Base-by-base conservation (phyloP, 1,284 basidiomycete genomes). In the Trametes hirsuta region DNA sequence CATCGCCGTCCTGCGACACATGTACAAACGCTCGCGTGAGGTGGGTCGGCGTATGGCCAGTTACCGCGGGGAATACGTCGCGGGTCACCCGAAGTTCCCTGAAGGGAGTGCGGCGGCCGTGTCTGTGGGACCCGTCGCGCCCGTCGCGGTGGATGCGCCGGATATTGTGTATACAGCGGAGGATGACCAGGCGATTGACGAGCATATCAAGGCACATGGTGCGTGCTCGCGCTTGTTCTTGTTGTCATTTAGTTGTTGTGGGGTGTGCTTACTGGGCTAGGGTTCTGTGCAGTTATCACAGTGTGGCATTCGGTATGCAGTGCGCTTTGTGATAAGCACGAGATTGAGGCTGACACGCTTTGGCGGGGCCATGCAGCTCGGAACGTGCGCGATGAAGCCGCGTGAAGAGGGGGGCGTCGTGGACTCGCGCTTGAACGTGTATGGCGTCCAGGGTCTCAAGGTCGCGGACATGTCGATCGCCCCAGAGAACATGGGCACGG, bases 351-450 rank as follows among this genome's bases (percentile, higher is more conserved):
- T 37, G 21, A 47, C 2, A 37, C 39, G 40, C n/a, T 18, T 4
- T 50, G 2, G 14, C 21, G 30, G 30, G 30, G 8, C 12, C 14
- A 4, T 42, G 12, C 58, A 85, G 84, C 75, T 85, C 34, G 85
- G 85, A 14, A 90, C 87, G 0, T 88, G 87, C 62, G 81, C 84
- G 0, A 90, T 90, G 87, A 87, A 84, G 68, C 76, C 82, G 1
- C 78, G 81, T 22, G 78, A 80, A 12, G 59, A 77, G 51, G 79
- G 79, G 3, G 88, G 87, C 12, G 88, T 89, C 0, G 85, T 90
- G 6, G 85, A 90, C 63, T 61, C 80, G 4, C 76, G 74, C 3
- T 70, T 91, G 47, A 85, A 85, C 67, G 87, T 90, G 1, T 87
- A 90, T 65, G 87, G 87, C 6, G 78, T 85, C 0, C 64, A 74